Evolutionary conservation across 306 rosid genomes (phyloP), one percentile per base, ranked within the genome.

Genomic region (Lotus japonicus): DNA sequence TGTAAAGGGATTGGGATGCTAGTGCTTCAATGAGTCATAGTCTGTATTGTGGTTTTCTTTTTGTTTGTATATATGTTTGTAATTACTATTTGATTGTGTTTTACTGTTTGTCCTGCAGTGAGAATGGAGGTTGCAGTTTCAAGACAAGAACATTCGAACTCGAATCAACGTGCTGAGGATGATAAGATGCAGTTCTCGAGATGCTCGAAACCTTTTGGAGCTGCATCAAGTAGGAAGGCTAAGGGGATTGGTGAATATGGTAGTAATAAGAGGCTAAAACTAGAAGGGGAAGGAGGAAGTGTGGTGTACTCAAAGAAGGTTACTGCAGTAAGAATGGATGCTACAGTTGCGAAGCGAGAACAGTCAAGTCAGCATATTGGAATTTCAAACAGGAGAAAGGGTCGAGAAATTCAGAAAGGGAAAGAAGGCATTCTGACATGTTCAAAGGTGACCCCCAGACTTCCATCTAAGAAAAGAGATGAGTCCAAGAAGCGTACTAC

Each of bases 111-210:
- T 39, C 63, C 45, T 71, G 77, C 75, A 71, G 78, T 64, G 35
- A 79, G 69, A 63, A 84, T 84, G 96, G 87, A 86, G 58, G 57
- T 86, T 41, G 64, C 44, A 58, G 21, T 65, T 35, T 48, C 82
- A 5, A 75, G 68, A 19, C 81, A 46, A 64, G 70, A 42, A 14
- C 58, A 15, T 26, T 17, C 75, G 19, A 72, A 18, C 28, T 17
- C 75, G 19, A 72, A 51, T 1, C 72, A 39, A 56, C 72, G 31
- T 64, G 6, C 54, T 2, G 68, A 65, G 28, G 77, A 49, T 11
- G 77, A 49, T 13, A 72, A 71, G 8, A 1, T 33, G 66, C 39
- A 69, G 35, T 51, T 67, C 7, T 58, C 79, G 2, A 48, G 66
- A 19, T 59, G 39, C 66, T 59, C 83, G 1, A 57, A 56, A 53